Base-by-base conservation (phyloP, 1,284 basidiomycete species). In the Moniliella sp. region DNA sequence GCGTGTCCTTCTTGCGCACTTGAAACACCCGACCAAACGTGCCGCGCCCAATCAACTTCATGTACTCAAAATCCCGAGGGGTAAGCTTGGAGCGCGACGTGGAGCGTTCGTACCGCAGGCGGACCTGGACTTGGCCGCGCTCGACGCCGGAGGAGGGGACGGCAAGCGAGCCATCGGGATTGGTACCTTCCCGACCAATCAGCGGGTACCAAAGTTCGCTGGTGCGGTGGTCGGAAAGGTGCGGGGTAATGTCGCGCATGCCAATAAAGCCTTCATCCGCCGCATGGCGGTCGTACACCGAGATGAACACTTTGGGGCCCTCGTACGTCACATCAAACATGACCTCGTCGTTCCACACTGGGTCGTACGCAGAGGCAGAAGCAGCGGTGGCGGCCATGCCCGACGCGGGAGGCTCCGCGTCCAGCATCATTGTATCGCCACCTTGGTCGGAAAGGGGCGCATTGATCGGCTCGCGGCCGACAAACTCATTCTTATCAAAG, bases 401-500 rank as follows among this genome's bases (percentile, higher is more conserved):
- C n/a, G n/a, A n/a, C n/a, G n/a, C n/a, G n/a, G n/a, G n/a, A n/a
- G n/a, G n/a, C n/a, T n/a, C n/a, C n/a, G n/a, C n/a, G n/a, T n/a
- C n/a, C n/a, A n/a, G n/a, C n/a, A n/a, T n/a, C n/a, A n/a, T n/a
- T n/a, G n/a, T n/a, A n/a, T n/a, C n/a, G n/a, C n/a, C n/a, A n/a
- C n/a, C n/a, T n/a, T n/a, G n/a, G n/a, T n/a, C n/a, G n/a, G n/a
- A n/a, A n/a, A n/a, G n/a, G n/a, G n/a, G n/a, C n/a, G n/a, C 80
- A 46, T 74, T 59, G 27, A 77, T 79, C 13, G 88, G 82, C 54
- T 91, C 81, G 36, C 88, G 68, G 45, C 76, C 77, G 57, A 97
- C 78, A 60, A 94, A 99, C 64, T 99, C 88, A 69, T 86, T 94
- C 65, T 94, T 81, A 67, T 99, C 88, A 63, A 94, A 97, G 62